A percentile compares a stretch with the other conserved stretches of the same genome.
Evolutionary conservation across 2,329 filamentous ascomycete genomes (phyloP).

Genomic region (Colletotrichum neosansevieriae): DNA sequence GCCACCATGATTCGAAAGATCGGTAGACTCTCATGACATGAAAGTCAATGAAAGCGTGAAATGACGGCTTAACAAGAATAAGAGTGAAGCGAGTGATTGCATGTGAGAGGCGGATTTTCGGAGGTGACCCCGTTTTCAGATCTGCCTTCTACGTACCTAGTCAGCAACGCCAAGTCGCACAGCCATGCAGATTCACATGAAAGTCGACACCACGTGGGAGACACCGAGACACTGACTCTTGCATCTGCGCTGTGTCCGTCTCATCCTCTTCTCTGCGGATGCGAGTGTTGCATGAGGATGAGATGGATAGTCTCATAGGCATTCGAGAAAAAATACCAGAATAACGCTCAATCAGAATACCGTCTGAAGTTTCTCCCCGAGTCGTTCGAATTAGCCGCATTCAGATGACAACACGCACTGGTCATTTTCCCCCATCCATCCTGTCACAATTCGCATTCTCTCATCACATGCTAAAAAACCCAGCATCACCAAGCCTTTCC

Average conservation of each 20-base stretch:
- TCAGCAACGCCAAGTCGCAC: conserved; percentile 17
- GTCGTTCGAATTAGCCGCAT: neutral
- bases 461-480: conserved; percentile 39
- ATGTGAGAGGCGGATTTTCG: conserved; percentile 12
- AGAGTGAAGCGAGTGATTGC: neutral
- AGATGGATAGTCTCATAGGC: too few species aligned
- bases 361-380: neutral
- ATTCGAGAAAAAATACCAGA: neutral
- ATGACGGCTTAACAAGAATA: neutral
- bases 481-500: conserved; percentile 10
- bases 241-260: neutral
- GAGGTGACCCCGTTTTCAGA: conserved; percentile 13
- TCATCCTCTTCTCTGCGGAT: neutral
- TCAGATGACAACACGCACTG: neutral
- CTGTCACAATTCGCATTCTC: conserved; percentile 28
- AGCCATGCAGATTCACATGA: conserved; percentile 26
- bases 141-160: neutral
- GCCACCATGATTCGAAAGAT: too few species aligned
- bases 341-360: neutral
- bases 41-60: neutral
- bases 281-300: neutral
- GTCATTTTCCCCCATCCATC: neutral
- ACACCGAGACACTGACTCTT: conserved; percentile 24
- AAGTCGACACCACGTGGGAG: conserved; percentile 25
- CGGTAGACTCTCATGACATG: too few species aligned